phyloP scores from a whole-genome alignment of 1,139 yeast species.

The Debaryomycetaceae sp. region DNA sequence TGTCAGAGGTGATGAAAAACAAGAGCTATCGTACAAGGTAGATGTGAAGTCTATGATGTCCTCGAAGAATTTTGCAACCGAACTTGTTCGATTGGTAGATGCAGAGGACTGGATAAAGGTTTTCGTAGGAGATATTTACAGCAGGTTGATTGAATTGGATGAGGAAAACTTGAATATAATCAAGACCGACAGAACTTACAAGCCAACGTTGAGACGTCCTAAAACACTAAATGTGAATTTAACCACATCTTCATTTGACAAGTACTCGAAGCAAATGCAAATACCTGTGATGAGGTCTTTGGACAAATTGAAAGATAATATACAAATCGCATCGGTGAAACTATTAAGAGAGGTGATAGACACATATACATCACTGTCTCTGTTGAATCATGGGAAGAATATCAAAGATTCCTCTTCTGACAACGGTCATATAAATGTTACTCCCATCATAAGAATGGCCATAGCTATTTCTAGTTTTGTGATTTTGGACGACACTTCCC shows the following conservation, averaged over 20 bases:
- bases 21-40: slow-evolving; percentile 54
- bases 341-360: slow-evolving; percentile 31
- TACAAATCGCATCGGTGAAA: slow-evolving; percentile 29
- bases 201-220: slow-evolving; percentile 42
- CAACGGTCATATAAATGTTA: slow-evolving; percentile 28
- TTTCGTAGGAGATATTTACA: slow-evolving; percentile 73
- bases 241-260: slow-evolving; percentile 18
- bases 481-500: slow-evolving; percentile 33
- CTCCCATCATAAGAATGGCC: slow-evolving; percentile 50
- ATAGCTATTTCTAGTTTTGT: slow-evolving; percentile 54
- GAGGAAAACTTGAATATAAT: slow-evolving; percentile 53
- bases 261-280: slow-evolving; percentile 45
- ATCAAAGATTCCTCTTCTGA: slow-evolving; percentile 28
- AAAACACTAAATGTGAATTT: slow-evolving; percentile 44
- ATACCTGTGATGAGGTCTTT: slow-evolving; percentile 39
- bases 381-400: slow-evolving; percentile 32
- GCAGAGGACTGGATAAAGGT: slow-evolving; percentile 79
- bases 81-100: slow-evolving; percentile 53
- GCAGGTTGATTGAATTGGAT: slow-evolving; percentile 68
- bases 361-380: slow-evolving; percentile 17
- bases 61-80: slow-evolving; percentile 65
- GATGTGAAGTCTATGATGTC: slow-evolving; percentile 86
- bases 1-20: slow-evolving; percentile 58
- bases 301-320: slow-evolving; percentile 29
- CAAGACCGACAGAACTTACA: slow-evolving; percentile 19